Base-by-base conservation (phyloP, 768 basidiomycete genomes). In the Boletales sp. region DNA sequence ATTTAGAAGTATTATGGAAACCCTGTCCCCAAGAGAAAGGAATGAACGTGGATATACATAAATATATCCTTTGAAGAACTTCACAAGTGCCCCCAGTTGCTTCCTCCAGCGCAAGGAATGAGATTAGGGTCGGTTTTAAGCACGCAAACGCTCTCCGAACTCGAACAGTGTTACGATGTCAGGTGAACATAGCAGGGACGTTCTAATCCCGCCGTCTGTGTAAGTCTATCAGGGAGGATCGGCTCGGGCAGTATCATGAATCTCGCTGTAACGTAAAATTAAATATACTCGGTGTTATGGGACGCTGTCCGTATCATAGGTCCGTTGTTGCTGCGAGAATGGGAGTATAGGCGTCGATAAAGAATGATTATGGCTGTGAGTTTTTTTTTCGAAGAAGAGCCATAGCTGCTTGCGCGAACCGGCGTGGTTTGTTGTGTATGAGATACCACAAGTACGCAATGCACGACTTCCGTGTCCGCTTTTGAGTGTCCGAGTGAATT, bases 231-330 rank as follows among this genome's bases (percentile, higher is more conserved):
- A 27, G 5, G 24, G 24, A 27, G 7, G 24, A 27, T 48, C 12
- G 32, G 41, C 27, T 36, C 44, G 8, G 31, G 13, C 10, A 34
- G 40, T 30, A 31, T 84, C 12, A 83, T 84, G 81, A 75, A 72
- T 7, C 71, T 83, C 13, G 70, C 81, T 10, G 81, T 27, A 27
- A 27, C 24, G 7, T 27, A 27, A 27, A 24, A 34, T 34, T 34
- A 13, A 34, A 12, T 34, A 2, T 37, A 21, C 18, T 11, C 10
- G 37, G 15, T 54, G 35, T 36, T 45, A 39, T 47, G 40, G 31
- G 3, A 27, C 24, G 24, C 24, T 6, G 14, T 29, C 29, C 30
- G 32, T 34, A 4, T 34, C 12, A 12, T 14, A 34, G 4, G 31
- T 44, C n/a, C 31, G n/a, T 36, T 45, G 14, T n/a, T 35, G 11